Evolutionary conservation across 129 eudicot species (phyloP), one percentile per base, ranked within the genome.

Genomic region (Arctium lappa): DNA sequence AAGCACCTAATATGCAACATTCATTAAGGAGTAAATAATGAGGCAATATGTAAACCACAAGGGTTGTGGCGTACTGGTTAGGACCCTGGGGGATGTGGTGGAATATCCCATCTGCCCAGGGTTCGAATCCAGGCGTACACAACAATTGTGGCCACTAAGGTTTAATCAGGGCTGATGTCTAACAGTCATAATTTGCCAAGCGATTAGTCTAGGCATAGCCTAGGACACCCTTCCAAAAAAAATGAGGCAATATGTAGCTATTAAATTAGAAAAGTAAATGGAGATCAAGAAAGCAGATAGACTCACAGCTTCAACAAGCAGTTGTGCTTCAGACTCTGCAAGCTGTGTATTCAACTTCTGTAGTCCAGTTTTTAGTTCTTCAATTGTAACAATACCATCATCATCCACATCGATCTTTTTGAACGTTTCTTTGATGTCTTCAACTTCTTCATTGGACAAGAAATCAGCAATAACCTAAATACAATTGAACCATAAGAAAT

Each of bases 261-360:
- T 34, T 36, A 73, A 73, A 27, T 0, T 5, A 30, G 36, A 38
- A 73, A 44, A 40, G 11, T 76, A 48, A 16, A 48, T 13, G 32
- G 15, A 76, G 6, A 30, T 6, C 5, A 2, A 5, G 10, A 1
- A 40, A 62, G 60, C 32, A 77, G 34, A 30, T 37, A 42, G 70
- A 84, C 97, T 91, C 40, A 93, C 98, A 80, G 98, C 90, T 93
- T 93, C 96, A 78, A 91, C 89, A 86, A 93, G 89, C 88, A 91
- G 81, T 78, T 93, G 96, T 37, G 88, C 89, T 81, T 93, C 98
- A 83, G 98, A 86, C 81, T 93, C 98, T 6, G 88, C 91, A 81
- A 91, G 84, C 78, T 91, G 96, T 31, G 96, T 73, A 71, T 89
- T 85, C 75, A 62, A 84, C 83, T 88, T 89, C 48, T 81, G 89